Base-by-base conservation (phyloP, 768 basidiomycete genomes). In the Hebeloma cylindrosporum region DNA sequence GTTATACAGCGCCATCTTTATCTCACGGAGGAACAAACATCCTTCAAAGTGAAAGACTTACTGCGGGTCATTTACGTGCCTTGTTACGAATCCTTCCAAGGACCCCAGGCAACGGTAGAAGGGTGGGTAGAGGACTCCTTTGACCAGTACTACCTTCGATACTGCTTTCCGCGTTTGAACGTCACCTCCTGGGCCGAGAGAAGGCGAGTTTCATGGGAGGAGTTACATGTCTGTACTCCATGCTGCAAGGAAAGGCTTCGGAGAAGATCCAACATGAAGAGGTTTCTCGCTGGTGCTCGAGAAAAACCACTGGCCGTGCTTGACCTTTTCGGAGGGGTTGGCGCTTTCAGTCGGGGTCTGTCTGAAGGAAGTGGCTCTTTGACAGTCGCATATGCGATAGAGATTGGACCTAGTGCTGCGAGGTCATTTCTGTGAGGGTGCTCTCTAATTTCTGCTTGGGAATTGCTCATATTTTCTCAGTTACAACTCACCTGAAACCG, bases 391-490 rank as follows among this genome's bases (percentile, higher is more conserved):
- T 79, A 86, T 65, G 77, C 81, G 0, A 63, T 89, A 32, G 89
- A 92, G 52, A 81, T 88, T 16, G 70, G 78, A n/a, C 86, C 88
- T 0, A 85, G 83, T 58, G 85, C 90, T 6, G 82, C 84, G 0
- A 64, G 66, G 45, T 87, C 88, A 1, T 65, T 85, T 11, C 66
- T 64, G 89, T 85, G 54, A 40, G 76, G 60, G 22, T 22, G 1
- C 7, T 47, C 44, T 42, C 27, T 40, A 4, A 22, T 28, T 27
- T 28, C 2, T 14, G 17, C 4, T 10, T 18, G 29, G 13, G 6
- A 37, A 25, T 28, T 35, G 51, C 36, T 46, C 9, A 30, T 48
- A 30, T 40, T 36, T 10, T 20, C 25, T 27, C 45, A 83, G 80
- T 36, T 64, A 71, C 16, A 84, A 87, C 50, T 77, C 73, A 8